These are phyloP conservation scores for Ceratocystiopsis minuta DNA, from an alignment of 2,329 filamentous ascomycete genomes.

Conservation along the genomic window DNA sequence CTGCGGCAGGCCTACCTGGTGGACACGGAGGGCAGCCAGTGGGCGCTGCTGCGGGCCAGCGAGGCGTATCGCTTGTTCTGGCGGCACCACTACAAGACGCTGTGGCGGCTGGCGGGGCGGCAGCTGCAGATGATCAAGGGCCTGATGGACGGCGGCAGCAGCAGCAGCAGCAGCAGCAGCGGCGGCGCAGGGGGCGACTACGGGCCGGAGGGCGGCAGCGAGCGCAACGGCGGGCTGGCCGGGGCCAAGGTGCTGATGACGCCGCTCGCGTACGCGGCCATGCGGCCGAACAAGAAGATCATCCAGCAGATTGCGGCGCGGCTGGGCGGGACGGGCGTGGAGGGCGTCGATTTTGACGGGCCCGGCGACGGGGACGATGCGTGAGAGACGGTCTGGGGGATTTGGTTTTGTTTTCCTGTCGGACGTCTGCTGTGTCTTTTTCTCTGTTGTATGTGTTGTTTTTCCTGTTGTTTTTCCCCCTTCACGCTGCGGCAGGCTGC, in stretches of 20 bases:
- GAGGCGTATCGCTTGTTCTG: slow-evolving; percentile 24
- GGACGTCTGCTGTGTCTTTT: neutral
- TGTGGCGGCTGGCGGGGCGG: slow-evolving; percentile 29
- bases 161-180: neutral
- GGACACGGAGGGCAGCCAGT: slow-evolving; percentile 18
- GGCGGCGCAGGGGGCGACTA: neutral
- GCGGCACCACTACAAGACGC: slow-evolving; percentile 14
- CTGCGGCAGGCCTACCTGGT: slow-evolving; percentile 14
- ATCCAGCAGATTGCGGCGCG: slow-evolving; percentile 10
- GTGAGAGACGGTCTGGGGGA: neutral
- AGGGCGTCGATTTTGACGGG: neutral
- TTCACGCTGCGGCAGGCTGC: neutral
- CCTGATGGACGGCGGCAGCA: neutral
- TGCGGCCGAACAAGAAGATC: slow-evolving; percentile 19
- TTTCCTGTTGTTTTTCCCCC: too few relatives aligned
- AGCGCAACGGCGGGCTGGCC: slow-evolving; percentile 8
- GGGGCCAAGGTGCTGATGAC: slow-evolving; percentile 17
- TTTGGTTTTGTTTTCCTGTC: neutral
- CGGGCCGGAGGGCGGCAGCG: neutral
- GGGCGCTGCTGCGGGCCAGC: slow-evolving; percentile 34
- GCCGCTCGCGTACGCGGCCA: slow-evolving; percentile 18
- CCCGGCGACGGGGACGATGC: slow-evolving; percentile 3
- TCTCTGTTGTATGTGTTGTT: neutral
- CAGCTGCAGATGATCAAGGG: slow-evolving; percentile 32
- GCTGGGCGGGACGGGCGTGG: neutral